These are phyloP conservation scores for Boletus coccyginus DNA, from an alignment of 768 basidiomycete genomes.

Conservation along the genomic window DNA sequence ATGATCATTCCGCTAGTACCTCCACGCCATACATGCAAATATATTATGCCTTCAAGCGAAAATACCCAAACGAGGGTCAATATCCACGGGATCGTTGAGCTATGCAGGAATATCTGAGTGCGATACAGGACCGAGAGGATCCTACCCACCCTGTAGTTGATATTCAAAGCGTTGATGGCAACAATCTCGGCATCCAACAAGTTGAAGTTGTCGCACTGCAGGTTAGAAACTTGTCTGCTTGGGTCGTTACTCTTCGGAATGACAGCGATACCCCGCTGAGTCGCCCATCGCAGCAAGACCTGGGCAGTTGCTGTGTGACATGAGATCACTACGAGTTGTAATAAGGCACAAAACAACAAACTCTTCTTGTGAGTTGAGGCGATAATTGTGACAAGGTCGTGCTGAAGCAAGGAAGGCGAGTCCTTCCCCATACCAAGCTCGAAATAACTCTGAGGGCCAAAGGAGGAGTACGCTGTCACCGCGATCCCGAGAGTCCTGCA, in stretches of 20 bases:
- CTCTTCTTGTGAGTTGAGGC: constrained; percentile 55
- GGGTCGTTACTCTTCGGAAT: constrained; percentile 67
- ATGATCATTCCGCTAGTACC: neutral
- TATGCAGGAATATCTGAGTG: constrained; percentile 25
- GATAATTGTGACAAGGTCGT: constrained; percentile 42
- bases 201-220: constrained; percentile 45
- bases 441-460: constrained; percentile 54
- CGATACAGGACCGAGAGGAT: neutral
- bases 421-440: constrained; percentile 64
- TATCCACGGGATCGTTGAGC: constrained; percentile 70
- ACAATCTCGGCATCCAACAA: constrained; percentile 59
- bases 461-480: constrained; percentile 55
- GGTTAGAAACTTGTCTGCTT: constrained; percentile 41
- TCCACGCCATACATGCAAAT: neutral
- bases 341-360: constrained; percentile 21
- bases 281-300: constrained; percentile 76
- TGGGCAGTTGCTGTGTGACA: constrained; percentile 45
- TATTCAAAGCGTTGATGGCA: constrained; percentile 57
- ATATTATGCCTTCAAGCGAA: constrained; percentile 50
- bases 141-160: constrained; percentile 54
- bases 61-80: constrained; percentile 63
- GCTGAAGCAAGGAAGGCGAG: constrained; percentile 50
- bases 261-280: constrained; percentile 69
- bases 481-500: constrained; percentile 45
- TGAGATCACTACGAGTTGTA: neutral